Base-by-base conservation (phyloP, 2,329 filamentous ascomycete genomes). In the Ophiosphaerella narmari region DNA sequence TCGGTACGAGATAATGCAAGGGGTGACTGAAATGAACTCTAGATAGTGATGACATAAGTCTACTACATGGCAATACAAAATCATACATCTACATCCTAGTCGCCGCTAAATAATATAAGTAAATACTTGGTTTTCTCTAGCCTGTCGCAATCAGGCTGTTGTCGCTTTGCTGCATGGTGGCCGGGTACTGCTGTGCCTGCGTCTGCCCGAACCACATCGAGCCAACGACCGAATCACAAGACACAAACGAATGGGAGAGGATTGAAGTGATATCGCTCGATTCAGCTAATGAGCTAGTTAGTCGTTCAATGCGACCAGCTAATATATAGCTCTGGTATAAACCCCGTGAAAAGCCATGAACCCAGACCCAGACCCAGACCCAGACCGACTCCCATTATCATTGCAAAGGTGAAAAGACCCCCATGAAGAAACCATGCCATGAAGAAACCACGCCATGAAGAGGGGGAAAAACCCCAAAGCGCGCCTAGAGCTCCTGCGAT, bases 401-500 rank as follows among this genome's bases (percentile, higher is more conserved):
- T 87, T 86, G 85, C 86, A 80, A 74, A 75, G 66, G 26, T 29
- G 66, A 70, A 81, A 78, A 81, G 80, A 86, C n/a, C n/a, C 78
- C 76, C 79, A 55, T 55, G 54, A 70, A 63, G 72, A 75, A 74
- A 63, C 72, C 74, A 70, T 74, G 72, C 75, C 73, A 80, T 62
- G 57, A 67, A 42, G 26, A 65, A n/a, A n/a, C n/a, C n/a, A n/a
- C n/a, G n/a, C n/a, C n/a, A n/a, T n/a, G n/a, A n/a, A n/a, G n/a
- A n/a, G n/a, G n/a, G n/a, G n/a, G n/a, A 59, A 67, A 69, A 65
- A 64, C 61, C 64, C 60, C 62, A 61, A 62, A 66, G 61, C 50
- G 56, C 66, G 67, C 81, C 84, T 91, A 97, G 82, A 97, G 84
- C 84, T 97, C 92, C 82, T 96, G 91, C 82, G 91, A 96, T 70